These are phyloP conservation scores for Peronospora belbahrii DNA, from an alignment of 352 stramenopile species.

Conservation along the genomic window DNA sequence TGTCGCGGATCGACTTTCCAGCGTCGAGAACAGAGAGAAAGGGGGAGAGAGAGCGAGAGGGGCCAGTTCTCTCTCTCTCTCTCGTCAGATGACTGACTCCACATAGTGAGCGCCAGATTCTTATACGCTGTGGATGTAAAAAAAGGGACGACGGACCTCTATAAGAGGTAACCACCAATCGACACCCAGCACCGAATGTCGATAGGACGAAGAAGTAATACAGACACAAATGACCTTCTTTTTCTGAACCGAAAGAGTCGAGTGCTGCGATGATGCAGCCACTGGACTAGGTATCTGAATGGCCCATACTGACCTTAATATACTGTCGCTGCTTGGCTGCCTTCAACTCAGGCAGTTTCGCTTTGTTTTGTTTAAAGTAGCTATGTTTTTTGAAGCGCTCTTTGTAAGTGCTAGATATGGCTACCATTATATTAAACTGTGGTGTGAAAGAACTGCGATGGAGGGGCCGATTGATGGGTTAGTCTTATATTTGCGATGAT, in stretches of 20 bases:
- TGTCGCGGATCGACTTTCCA: conserved; percentile 27
- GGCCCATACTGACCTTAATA: conserved; percentile 2
- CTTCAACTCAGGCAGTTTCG: conserved; percentile 14
- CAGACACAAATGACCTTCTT: conserved; percentile 1
- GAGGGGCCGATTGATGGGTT: too few species aligned
- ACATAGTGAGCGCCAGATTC: conserved; percentile 15
- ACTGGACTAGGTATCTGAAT: not conserved
- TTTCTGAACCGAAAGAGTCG: not conserved
- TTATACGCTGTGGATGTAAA: conserved; percentile 9
- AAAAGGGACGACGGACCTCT: conserved; percentile 1
- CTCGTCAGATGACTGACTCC: conserved; percentile 9
- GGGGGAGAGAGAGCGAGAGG: conserved; percentile 24
- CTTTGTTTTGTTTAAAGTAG: conserved; percentile 1
- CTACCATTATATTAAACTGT: not conserved
- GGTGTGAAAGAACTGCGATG: not conserved
- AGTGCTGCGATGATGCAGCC: conserved; percentile 7
- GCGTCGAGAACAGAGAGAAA: conserved; percentile 7
- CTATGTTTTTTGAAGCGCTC: conserved; percentile 8
- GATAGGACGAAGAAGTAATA: conserved; percentile 12
- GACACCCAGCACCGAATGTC: conserved; percentile 3
- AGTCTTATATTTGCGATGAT: too few species aligned
- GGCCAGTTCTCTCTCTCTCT: conserved; percentile 7
- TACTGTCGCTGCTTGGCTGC: not conserved
- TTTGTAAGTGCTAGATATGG: not conserved
- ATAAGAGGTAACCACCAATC: conserved; percentile 5